phyloP scores from a whole-genome alignment of 106 monocot genomes.

The Platanthera zijinensis region DNA sequence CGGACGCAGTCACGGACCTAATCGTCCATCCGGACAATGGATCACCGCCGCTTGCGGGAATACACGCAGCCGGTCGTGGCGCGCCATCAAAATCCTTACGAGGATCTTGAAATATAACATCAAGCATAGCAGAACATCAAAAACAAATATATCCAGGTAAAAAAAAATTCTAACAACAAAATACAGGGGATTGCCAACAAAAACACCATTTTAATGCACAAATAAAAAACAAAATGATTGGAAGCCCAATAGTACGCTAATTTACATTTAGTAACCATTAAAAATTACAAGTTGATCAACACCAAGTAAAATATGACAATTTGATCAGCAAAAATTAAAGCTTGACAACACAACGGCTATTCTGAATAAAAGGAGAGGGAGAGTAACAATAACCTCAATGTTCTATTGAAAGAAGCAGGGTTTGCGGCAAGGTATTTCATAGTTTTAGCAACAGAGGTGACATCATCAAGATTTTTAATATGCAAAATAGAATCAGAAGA shows the following conservation, averaged over 20 bases:
- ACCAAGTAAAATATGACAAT: neutral
- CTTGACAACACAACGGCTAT: neutral
- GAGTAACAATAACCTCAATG: slow-evolving; percentile 35
- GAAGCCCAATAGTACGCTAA: neutral
- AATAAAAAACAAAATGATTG: neutral
- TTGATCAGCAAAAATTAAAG: neutral
- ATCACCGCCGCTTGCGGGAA: no score
- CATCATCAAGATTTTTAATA: slow-evolving; percentile 49
- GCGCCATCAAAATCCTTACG: no score
- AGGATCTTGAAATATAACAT: no score
- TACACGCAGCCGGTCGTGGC: no score
- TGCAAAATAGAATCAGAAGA: slow-evolving; percentile 56
- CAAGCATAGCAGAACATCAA: no score
- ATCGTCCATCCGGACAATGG: no score
- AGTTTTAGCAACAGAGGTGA: slow-evolving; percentile 40
- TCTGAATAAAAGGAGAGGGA: neutral
- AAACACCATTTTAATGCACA: neutral
- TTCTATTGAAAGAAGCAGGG: slow-evolving; percentile 60
- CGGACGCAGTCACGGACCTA: no score
- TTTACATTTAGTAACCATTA: neutral
- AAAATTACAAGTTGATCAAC: neutral
- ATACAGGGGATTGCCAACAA: no score
- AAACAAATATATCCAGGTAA: no score
- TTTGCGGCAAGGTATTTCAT: slow-evolving; percentile 51
- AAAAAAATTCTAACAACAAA: no score